phyloP scores from a whole-genome alignment of 192 early-diverging fungal species.

The Funneliformis mosseae region DNA sequence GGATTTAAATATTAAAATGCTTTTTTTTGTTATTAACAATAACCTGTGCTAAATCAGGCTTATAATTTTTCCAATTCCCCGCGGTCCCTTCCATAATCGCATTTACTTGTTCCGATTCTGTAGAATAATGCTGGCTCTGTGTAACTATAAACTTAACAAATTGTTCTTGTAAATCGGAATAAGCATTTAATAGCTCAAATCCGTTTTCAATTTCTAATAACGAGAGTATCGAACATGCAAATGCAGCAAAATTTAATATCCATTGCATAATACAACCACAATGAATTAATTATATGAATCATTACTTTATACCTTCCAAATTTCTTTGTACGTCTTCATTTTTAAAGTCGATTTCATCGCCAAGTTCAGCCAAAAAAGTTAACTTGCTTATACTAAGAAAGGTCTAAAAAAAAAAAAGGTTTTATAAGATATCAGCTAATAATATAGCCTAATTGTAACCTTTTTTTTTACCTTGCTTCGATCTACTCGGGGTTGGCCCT shows the following conservation, averaged over 20 bases:
- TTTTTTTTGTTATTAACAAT: not conserved
- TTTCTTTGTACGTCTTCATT: slow-evolving; percentile 11
- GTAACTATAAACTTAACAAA: not conserved
- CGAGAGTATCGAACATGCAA: not conserved
- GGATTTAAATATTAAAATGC: not conserved
- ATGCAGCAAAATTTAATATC: not conserved
- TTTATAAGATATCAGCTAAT: not conserved
- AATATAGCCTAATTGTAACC: not conserved
- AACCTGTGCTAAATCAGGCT: slow-evolving; percentile 6
- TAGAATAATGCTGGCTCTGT: no score
- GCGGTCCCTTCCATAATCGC: not conserved
- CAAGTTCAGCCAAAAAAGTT: not conserved
- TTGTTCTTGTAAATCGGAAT: not conserved
- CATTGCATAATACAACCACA: no score
- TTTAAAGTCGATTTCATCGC: not conserved
- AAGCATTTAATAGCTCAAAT: slow-evolving; percentile 1
- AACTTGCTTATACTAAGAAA: slow-evolving; percentile 25
- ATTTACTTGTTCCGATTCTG: slow-evolving; percentile 5
- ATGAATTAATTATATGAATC: no score
- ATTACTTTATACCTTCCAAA: not conserved
- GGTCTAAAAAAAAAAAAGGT: not conserved
- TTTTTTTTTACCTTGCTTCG: not conserved
- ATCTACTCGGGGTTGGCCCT: not conserved
- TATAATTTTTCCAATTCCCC: not conserved
- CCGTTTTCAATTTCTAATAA: slow-evolving; percentile 7